phyloP scores from a whole-genome alignment of 164 flowering plant genomes.

The Nelumbo lutea region DNA sequence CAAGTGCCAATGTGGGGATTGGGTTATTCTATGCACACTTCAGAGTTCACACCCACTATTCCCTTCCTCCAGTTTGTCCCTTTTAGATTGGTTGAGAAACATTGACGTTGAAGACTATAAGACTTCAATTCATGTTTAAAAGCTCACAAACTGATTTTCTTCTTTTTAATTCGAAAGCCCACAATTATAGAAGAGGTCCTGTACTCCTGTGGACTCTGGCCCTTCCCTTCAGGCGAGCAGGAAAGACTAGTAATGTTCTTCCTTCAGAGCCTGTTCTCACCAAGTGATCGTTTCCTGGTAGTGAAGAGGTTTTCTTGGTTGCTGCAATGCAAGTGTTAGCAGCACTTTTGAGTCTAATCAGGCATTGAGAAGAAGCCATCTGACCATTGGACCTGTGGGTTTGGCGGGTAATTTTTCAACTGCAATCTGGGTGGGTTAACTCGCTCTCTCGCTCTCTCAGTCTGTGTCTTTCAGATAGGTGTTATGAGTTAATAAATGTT shows the following conservation, averaged over 20 bases:
- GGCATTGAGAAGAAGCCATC: slow-evolving; percentile 17
- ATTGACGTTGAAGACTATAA: slow-evolving; percentile 10
- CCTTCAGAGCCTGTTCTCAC: slow-evolving; percentile 8
- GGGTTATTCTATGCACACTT: background rate
- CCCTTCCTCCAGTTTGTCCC: slow-evolving; percentile 12
- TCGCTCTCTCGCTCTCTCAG: slow-evolving; percentile 1
- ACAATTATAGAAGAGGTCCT: slow-evolving; percentile 18
- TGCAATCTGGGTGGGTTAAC: slow-evolving; percentile 16
- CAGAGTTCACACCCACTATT: slow-evolving; percentile 7
- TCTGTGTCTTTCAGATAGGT: background rate
- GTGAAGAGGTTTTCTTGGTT: background rate
- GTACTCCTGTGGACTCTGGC: too few species aligned
- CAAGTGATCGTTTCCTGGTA: slow-evolving; percentile 5
- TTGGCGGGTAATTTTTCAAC: slow-evolving; percentile 22
- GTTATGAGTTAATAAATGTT: slow-evolving; percentile 1
- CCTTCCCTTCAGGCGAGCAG: background rate
- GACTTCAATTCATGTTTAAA: slow-evolving; percentile 15
- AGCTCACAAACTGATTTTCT: slow-evolving; percentile 30
- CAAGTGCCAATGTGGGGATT: slow-evolving; percentile 23
- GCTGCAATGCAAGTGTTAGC: slow-evolving; percentile 18
- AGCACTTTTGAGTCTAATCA: slow-evolving; percentile 16
- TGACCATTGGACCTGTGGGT: slow-evolving; percentile 19
- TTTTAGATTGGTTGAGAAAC: slow-evolving; percentile 13
- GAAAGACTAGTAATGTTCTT: slow-evolving; percentile 21
- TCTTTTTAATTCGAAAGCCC: slow-evolving; percentile 46